These are phyloP conservation scores for Fusarium falciforme DNA, from an alignment of 2,329 filamentous ascomycete genomes.

Conservation along the genomic window DNA sequence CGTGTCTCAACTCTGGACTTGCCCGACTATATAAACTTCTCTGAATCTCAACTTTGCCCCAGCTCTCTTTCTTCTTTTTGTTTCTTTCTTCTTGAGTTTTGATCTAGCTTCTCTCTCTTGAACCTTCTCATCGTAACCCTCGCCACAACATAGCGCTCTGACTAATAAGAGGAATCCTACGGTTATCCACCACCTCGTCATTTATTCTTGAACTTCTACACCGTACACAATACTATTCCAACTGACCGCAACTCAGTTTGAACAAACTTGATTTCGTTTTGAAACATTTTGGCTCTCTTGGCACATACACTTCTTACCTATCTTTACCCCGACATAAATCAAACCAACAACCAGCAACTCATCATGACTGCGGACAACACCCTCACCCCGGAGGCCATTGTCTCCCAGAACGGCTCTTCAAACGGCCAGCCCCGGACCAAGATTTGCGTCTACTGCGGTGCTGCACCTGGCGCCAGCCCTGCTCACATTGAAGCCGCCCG, in stretches of 20 bases:
- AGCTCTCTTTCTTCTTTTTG: neutral
- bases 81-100: constrained; percentile 2
- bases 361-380: constrained; percentile 47
- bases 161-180: neutral
- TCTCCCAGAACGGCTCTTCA: constrained; percentile 40
- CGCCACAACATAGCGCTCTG: constrained; percentile 21
- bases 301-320: neutral
- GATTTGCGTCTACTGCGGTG: constrained; percentile 95
- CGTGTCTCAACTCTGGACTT: constrained; percentile 6
- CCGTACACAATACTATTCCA: neutral
- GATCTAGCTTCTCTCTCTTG: constrained; percentile 15
- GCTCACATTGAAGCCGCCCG: constrained; percentile 83
- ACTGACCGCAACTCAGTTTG: neutral
- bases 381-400: constrained; percentile 15
- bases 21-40: constrained; percentile 29
- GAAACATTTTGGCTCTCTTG: neutral
- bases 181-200: constrained; percentile 10
- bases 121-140: constrained; percentile 10
- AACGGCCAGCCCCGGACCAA: constrained; percentile 63
- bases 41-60: neutral
- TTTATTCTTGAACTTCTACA: constrained; percentile 8
- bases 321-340: neutral
- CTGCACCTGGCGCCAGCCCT: constrained; percentile 77
- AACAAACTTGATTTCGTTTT: neutral
- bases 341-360: constrained; percentile 2